These are phyloP conservation scores for Fusarium equiseti DNA, from an alignment of 2,329 filamentous ascomycete genomes.

Conservation along the genomic window DNA sequence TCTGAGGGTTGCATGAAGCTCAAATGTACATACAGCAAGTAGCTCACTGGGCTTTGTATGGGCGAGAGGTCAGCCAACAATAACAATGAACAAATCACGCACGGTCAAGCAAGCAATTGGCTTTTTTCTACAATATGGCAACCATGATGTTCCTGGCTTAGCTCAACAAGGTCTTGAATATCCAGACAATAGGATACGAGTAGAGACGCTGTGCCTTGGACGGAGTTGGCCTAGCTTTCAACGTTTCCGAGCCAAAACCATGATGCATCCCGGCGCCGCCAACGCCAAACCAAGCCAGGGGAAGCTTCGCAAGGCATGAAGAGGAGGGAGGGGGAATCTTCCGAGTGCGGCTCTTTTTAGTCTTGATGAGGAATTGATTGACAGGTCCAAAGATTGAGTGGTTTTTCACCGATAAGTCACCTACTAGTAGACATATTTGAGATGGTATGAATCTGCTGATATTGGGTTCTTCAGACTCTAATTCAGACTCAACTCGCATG, in stretches of 20 bases:
- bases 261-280: background rate
- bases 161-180: slow-evolving; percentile 19
- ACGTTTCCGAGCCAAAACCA: slow-evolving; percentile 21
- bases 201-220: slow-evolving; percentile 19
- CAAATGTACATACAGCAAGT: background rate
- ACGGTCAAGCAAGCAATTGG: slow-evolving; percentile 32
- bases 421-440: background rate
- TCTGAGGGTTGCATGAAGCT: slow-evolving; percentile 12
- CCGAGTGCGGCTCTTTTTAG: slow-evolving; percentile 24
- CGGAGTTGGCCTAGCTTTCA: slow-evolving; percentile 33
- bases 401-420: background rate
- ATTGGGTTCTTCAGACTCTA: background rate
- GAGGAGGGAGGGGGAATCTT: slow-evolving; percentile 25
- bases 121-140: slow-evolving; percentile 23
- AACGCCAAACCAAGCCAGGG: background rate
- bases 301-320: background rate
- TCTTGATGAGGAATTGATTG: slow-evolving; percentile 28
- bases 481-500: slow-evolving; percentile 9
- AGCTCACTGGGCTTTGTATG: background rate
- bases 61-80: slow-evolving; percentile 20
- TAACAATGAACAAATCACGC: slow-evolving; percentile 34
- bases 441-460: background rate
- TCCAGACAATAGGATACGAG: slow-evolving; percentile 20
- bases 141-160: slow-evolving; percentile 36
- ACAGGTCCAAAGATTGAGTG: slow-evolving; percentile 2